Conservation (phyloP, 306 rosid genomes). For the Argentina anserina region DNA sequence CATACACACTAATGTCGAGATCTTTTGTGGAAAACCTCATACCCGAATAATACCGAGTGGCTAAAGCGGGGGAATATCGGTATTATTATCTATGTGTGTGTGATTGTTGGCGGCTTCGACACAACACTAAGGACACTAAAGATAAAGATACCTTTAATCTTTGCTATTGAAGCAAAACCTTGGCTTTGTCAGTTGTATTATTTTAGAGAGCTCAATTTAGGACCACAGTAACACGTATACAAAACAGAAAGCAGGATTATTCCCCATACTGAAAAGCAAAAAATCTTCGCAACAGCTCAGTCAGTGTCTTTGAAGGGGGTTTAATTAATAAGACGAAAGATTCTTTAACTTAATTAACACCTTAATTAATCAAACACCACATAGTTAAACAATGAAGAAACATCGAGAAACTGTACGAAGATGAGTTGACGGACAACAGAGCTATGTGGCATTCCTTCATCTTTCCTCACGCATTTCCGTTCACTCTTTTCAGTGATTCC, state of each 20-base stretch:
- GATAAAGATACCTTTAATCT: constrained; percentile 13
- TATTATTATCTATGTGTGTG: too few species aligned
- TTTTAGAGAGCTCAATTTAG: constrained; percentile 4
- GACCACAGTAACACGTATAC: constrained; percentile 24
- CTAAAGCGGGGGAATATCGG: too few species aligned
- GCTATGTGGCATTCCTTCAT: constrained; percentile 51
- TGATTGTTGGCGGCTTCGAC: too few species aligned
- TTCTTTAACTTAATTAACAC: constrained; percentile 36
- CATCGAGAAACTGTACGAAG: constrained; percentile 32
- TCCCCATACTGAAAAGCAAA: constrained; percentile 50
- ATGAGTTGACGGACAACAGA: constrained; percentile 42
- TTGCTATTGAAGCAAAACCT: constrained; percentile 42
- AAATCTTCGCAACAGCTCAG: constrained; percentile 62
- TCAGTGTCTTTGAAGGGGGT: constrained; percentile 37
- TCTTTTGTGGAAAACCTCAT: too few species aligned
- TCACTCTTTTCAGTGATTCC: constrained; percentile 51
- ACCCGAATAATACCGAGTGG: too few species aligned
- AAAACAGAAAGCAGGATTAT: constrained; percentile 40
- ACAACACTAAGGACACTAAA: background rate
- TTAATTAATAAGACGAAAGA: constrained; percentile 31
- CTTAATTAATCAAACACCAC: constrained; percentile 2
- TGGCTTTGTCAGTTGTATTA: constrained; percentile 46
- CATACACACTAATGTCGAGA: too few species aligned
- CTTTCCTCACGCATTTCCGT: constrained; percentile 25
- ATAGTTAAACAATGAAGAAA: constrained; percentile 30